Evolutionary conservation across 1,139 yeast species (phyloP).

Genomic region (Saccharomycopsis crataegensis): DNA sequence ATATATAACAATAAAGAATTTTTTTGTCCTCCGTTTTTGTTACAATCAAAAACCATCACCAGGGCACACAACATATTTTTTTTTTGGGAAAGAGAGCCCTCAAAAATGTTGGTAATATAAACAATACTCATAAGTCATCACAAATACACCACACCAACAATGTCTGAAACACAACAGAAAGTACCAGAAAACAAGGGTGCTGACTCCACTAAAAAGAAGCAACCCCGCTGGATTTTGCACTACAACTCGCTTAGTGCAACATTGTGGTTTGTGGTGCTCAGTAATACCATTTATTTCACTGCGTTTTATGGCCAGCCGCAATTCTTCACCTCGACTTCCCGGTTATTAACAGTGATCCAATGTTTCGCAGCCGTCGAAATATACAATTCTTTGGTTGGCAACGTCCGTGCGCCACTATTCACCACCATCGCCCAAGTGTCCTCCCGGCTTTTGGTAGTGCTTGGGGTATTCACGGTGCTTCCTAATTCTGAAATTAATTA

Average conservation of each 20-base stretch:
- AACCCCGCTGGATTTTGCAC: slow-evolving; percentile 17
- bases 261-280: slow-evolving; percentile 58
- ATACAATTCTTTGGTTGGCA: slow-evolving; percentile 65
- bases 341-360: slow-evolving; percentile 63
- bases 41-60: too few species aligned
- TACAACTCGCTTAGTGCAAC: slow-evolving; percentile 65
- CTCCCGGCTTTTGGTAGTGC: slow-evolving; percentile 73
- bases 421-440: slow-evolving; percentile 85
- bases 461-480: slow-evolving; percentile 70
- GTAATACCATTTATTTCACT: slow-evolving; percentile 38
- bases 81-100: too few species aligned
- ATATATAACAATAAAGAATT: too few species aligned
- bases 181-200: neutral
- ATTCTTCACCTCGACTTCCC: slow-evolving; percentile 51
- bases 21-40: too few species aligned
- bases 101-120: too few species aligned
- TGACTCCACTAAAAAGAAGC: slow-evolving; percentile 1
- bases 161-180: too few species aligned
- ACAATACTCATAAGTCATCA: too few species aligned
- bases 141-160: too few species aligned
- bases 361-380: slow-evolving; percentile 80
- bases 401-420: slow-evolving; percentile 76
- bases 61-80: too few species aligned
- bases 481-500: slow-evolving; percentile 61
- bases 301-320: slow-evolving; percentile 45